Evolutionary conservation across 352 stramenopile genomes (phyloP).

Genomic region (Pilasporangium apinafurcum): DNA sequence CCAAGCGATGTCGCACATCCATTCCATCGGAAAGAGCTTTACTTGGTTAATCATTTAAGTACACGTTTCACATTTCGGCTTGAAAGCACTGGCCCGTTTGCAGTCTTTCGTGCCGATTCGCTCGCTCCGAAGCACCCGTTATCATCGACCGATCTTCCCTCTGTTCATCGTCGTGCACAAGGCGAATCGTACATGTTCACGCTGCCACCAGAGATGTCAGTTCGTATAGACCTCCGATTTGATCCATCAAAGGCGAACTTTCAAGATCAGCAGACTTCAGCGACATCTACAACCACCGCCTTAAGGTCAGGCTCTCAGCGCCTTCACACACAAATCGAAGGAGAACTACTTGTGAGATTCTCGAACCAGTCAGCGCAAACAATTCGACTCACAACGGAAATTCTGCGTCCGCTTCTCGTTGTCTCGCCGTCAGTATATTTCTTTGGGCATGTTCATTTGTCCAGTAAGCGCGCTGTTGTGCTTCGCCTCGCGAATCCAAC

Average conservation of each 20-base stretch:
- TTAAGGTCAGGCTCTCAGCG: too few species aligned
- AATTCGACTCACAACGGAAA: constrained; percentile 31
- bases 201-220: constrained; percentile 55
- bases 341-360: constrained; percentile 62
- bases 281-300: too few species aligned
- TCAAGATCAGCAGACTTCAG: not conserved
- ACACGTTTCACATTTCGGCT: constrained; percentile 67
- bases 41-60: constrained; percentile 50
- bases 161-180: constrained; percentile 44
- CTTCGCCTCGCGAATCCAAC: constrained; percentile 64
- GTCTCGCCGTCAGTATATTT: constrained; percentile 57
- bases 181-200: constrained; percentile 68
- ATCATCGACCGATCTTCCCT: constrained; percentile 39
- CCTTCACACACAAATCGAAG: constrained; percentile 22
- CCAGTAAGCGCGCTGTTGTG: constrained; percentile 25
- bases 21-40: constrained; percentile 46
- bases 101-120: constrained; percentile 50
- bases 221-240: constrained; percentile 64
- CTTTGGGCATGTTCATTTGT: constrained; percentile 63
- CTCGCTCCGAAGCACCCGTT: constrained; percentile 58
- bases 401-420: constrained; percentile 47
- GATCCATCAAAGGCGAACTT: constrained; percentile 13
- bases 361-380: constrained; percentile 58
- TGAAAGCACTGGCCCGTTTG: constrained; percentile 55
- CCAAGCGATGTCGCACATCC: constrained; percentile 14